Evolutionary conservation across 345 rosid genomes (phyloP).

Genomic region (Rhizophora mangle): DNA sequence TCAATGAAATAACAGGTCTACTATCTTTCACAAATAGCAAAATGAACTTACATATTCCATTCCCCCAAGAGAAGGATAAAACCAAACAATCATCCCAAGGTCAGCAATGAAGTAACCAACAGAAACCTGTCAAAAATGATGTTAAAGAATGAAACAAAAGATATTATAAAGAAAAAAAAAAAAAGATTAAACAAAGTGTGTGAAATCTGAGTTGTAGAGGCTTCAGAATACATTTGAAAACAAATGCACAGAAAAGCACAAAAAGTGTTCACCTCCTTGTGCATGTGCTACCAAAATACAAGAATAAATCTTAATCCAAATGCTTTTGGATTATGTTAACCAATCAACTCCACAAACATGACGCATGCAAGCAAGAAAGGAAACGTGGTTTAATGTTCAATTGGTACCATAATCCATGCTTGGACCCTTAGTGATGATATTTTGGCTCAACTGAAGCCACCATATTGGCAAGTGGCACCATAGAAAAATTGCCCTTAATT

Average conservation of each 20-base stretch:
- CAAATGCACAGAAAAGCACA: background rate
- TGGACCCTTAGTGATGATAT: too few relatives aligned
- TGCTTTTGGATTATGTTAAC: background rate
- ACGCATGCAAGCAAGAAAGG: too few relatives aligned
- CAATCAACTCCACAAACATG: too few relatives aligned
- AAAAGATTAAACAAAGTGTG: background rate
- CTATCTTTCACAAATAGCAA: background rate
- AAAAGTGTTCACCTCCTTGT: background rate
- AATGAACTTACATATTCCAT: slow-evolving; percentile 67
- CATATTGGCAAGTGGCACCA: too few relatives aligned
- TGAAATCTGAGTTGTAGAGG: background rate
- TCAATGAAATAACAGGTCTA: background rate
- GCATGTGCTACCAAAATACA: background rate
- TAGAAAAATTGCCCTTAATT: too few relatives aligned
- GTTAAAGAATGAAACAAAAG: slow-evolving; percentile 1
- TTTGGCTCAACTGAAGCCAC: too few relatives aligned
- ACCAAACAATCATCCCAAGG: slow-evolving; percentile 76
- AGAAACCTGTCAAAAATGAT: slow-evolving; percentile 51
- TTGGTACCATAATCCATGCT: too few relatives aligned
- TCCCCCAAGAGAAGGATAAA: slow-evolving; percentile 84
- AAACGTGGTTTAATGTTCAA: too few relatives aligned
- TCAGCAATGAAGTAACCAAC: slow-evolving; percentile 85
- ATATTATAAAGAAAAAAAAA: background rate
- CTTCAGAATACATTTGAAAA: background rate
- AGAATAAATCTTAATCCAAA: background rate